Base-by-base conservation (phyloP, 2,329 filamentous ascomycete species). In the Calonectria montana region DNA sequence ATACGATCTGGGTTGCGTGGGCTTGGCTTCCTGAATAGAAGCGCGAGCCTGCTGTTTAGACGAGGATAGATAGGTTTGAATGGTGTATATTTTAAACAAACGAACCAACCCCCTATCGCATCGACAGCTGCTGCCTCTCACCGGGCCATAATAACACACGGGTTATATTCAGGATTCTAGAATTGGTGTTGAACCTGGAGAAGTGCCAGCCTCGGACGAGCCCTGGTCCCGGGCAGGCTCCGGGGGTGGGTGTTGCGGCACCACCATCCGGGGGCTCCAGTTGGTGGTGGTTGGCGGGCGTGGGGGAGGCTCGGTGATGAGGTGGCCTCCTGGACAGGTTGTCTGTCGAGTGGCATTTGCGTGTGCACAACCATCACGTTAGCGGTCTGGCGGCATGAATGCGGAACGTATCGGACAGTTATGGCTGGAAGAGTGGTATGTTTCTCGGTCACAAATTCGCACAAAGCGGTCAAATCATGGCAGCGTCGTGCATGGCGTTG, bases 121-220 rank as follows among this genome's bases (percentile, higher is more conserved):
- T 18, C 29, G n/a, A n/a, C 25, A n/a, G 35, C 18, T 47, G 2
- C 63, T 21, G n/a, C 68, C 68, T 70, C 66, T 70, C 63, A 62
- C 43, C 15, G 18, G 27, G n/a, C 50, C 18, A 53, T 13, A 70
- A 70, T 35, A 65, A 16, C 53, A 45, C 68, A 55, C 45, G 53
- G 31, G 21, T 25, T 31, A 55, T 31, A 66, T 61, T 55, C 50
- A 70, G 61, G 45, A 53, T 66, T 70, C 45, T 66, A 48, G 43
- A 65, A 59, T 21, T 65, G 53, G 68, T 61, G 43, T 39, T 53
- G 62, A 55, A 70, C 61, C 50, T 65, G 43, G 53, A 62, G 63
- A 47, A 65, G 8, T 35, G 15, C 25, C 27, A 43, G 45, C 53
- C 63, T 61, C 37, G 10, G 18, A 53, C 67, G 39, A 50, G 62